Base-by-base conservation (phyloP, 2,329 filamentous ascomycete genomes). In the Clathrospora elynae region DNA sequence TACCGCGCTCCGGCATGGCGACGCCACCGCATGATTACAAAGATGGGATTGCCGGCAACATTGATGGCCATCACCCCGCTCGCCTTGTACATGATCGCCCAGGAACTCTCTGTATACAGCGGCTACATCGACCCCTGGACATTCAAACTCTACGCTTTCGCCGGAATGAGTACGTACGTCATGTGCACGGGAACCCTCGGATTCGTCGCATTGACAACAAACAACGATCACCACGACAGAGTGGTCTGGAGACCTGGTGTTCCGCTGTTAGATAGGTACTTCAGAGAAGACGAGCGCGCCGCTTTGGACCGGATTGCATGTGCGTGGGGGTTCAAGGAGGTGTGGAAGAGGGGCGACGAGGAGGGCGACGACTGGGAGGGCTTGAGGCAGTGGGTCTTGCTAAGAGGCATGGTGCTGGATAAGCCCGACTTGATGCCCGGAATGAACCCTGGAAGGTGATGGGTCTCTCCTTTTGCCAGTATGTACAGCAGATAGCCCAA, bases 211-310 rank as follows among this genome's bases (percentile, higher is more conserved):
- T 76, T 95, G 46, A 85, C 89, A 17, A 96, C 92, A 22, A 79
- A 86, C 47, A 96, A 96, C 71, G 91, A 97, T 68, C 90, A 97
- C 71, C 96, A 96, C 88, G 85, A 87, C 61, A 83, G 93, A 13
- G 90, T 97, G 4, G 91, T 89, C 2, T 99, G 93, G 93, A 79
- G 86, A 6, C 83, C 83, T 0, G 93, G 93, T 8, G 86, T 89
- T 22, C 86, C 88, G 14, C 73, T 97, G 51, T 80, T 87, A 49
- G 81, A 89, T 61, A 81, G 93, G 10, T 97, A 91, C 88, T 70
- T 95, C 39, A 79, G 89, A 22, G 93, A 97, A 68, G 90, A 96
- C 53, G 91, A 99, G 75, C 79, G 93, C 16, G 87, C 85, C 3
- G 90, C 90, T 1, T 76, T 96, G 53, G 93, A 99, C 73, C 84